Evolutionary conservation across 768 basidiomycete species (phyloP), one percentile per base, ranked within the genome.

Genomic region (Grammothele lineata): DNA sequence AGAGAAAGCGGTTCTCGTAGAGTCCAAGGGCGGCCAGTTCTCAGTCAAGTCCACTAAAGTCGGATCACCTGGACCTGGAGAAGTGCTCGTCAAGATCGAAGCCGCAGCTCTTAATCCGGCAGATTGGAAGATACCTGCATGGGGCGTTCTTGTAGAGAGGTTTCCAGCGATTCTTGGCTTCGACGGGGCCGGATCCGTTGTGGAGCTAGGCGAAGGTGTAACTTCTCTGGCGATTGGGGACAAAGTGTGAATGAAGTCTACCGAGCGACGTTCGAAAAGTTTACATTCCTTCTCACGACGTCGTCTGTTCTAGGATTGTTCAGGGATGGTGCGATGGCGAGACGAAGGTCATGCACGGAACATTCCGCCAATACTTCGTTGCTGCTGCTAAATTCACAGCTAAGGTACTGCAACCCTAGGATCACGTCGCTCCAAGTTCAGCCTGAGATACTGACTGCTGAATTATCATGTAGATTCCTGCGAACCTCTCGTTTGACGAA

Each of bases 51-150:
- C 60, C 25, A 61, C 62, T 18, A 40, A n/a, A n/a, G n/a, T 55
- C 4, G 50, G 49, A 0, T 42, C 42, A 25, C 56, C 56, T 10
- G 59, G 51, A 2, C 47, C 54, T 2, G 67, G 67, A 7, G 64
- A 78, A 47, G 40, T 77, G 12, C 62, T 78, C 43, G 62, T 77
- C 46, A 67, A 70, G 49, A 45, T 74, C 39, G 53, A 66, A 27
- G 54, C 72, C 0, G 56, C 61, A 4, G 72, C 65, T 2, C 65
- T 80, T 8, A 77, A 79, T 54, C 78, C 77, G 14, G 38, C 51
- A 12, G 56, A 57, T 27, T 57, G 52, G 48, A 48, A 45, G 26
- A 51, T 57, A 19, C 8, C 54, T 53, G 49, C 54, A 41, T 49
- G 54, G 40, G 52, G 50, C 34, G 15, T 56, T 14, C 47, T 60